Base-by-base conservation (phyloP, 2,329 filamentous ascomycete species). In the Colletotrichum limetticola region DNA sequence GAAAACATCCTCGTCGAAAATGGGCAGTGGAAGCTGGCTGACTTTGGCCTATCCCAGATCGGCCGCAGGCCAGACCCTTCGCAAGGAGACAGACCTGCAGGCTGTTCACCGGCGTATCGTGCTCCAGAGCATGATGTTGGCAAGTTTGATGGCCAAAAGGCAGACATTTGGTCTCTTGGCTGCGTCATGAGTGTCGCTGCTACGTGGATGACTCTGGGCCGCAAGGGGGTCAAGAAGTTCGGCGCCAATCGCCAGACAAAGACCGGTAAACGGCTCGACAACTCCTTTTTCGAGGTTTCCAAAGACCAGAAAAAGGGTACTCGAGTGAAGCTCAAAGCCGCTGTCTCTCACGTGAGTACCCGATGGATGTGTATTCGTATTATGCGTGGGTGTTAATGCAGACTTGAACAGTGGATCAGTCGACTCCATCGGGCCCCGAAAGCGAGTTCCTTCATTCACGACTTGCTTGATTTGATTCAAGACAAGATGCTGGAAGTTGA, bases 111-210 rank as follows among this genome's bases (percentile, higher is more conserved):
- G 11, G 59, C 60, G 35, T 70, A 70, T 1, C 67, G 67, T n/a
- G 67, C 67, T 0, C 67, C 67, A 1, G 67, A 70, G 24, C 61
- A 65, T 16, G 67, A 70, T 7, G 28, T 16, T 5, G 60, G 60
- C 28, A 0, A 4, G 0, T 65, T 65, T 1, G 26, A 70, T 24
- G 67, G 67, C 26, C 67, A 58, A 28, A n/a, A 52, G 42, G 53
- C 60, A 14, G 67, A 70, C 0, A 66, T 70, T 0, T 70, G 67
- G 60, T 65, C 60, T 6, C 61, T 70, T 0, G 67, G 67, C 7
- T 70, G 67, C 19, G 67, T 70, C 6, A 65, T 66, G 67, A 70
- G 67, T n/a, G 60, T 66, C 16, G 60, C 67, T 0, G 67, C 67
- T 16, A 66, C 42, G 1, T 49, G 67, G 52, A 70, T 70, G 60